Evolutionary conservation across 139 green algal species (phyloP).

Genomic region (Nannochloris sp.): DNA sequence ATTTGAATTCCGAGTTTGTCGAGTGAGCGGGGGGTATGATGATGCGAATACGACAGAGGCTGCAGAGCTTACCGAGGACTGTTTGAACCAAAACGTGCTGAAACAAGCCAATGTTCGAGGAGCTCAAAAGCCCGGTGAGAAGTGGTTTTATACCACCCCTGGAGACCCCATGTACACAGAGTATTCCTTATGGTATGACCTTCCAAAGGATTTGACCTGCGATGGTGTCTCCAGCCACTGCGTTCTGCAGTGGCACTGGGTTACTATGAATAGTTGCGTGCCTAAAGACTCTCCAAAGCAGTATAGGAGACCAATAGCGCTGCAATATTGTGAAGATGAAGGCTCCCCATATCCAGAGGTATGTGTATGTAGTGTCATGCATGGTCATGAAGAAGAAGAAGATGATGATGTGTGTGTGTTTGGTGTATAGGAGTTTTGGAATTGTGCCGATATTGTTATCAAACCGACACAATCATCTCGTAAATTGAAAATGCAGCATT

Average conservation of each 20-base stretch:
- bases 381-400: too few species aligned
- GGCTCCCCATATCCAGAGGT: neutral
- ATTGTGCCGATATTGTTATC: neutral
- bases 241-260: conserved; percentile 26
- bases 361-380: too few species aligned
- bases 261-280: conserved; percentile 11
- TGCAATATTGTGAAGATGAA: neutral
- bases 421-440: neutral
- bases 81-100: neutral
- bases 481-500: too few species aligned
- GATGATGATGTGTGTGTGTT: too few species aligned
- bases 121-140: neutral
- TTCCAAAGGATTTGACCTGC: neutral
- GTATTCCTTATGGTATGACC: conserved; percentile 17
- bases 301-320: neutral
- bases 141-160: neutral
- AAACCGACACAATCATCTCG: too few species aligned
- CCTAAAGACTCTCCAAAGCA: neutral
- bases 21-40: neutral
- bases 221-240: neutral
- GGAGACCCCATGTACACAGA: neutral
- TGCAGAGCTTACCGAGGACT: neutral
- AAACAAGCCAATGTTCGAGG: neutral
- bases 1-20: neutral
- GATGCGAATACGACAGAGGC: neutral